These are phyloP conservation scores for Viola pubescens DNA, from an alignment of 441 rosid genomes.

Conservation along the genomic window DNA sequence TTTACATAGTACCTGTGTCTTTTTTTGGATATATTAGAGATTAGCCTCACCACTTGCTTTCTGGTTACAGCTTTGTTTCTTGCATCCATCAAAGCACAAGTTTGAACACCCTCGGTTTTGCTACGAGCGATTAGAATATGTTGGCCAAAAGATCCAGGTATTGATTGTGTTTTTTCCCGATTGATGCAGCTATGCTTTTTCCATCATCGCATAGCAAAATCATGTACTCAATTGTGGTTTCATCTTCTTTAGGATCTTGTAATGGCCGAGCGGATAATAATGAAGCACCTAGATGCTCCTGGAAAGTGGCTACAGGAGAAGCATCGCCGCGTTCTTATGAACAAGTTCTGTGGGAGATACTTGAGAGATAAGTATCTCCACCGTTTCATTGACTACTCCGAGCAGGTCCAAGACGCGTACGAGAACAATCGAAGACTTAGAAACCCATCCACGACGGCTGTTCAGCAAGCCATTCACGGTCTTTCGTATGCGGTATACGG, in stretches of 20 bases:
- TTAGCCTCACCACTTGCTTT: background rate
- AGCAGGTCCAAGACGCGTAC: conserved; percentile 66
- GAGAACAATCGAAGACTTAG: conserved; percentile 77
- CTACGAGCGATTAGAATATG: conserved; percentile 71
- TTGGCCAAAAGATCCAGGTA: conserved; percentile 98
- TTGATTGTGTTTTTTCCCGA: background rate
- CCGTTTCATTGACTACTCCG: conserved; percentile 45
- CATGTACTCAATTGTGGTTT: background rate
- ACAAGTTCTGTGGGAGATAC: conserved; percentile 83
- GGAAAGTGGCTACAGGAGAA: conserved; percentile 87
- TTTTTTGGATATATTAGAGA: background rate
- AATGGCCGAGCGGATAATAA: conserved; percentile 81
- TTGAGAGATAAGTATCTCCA: conserved; percentile 76
- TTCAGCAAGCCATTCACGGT: conserved; percentile 86
- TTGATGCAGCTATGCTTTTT: background rate
- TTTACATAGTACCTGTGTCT: too few species aligned
- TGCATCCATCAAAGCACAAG: conserved; percentile 93
- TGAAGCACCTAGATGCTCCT: conserved; percentile 93
- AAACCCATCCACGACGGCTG: conserved; percentile 74
- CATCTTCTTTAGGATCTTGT: conserved; percentile 53
- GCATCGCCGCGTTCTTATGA: conserved; percentile 75
- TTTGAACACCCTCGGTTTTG: conserved; percentile 92
- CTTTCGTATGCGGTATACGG: conserved; percentile 73
- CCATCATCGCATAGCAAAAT: background rate
- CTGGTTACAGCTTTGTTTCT: conserved; percentile 66